Base-by-base conservation (phyloP, 371 early-diverging fungal genomes). In the Rhizomucor miehei region DNA sequence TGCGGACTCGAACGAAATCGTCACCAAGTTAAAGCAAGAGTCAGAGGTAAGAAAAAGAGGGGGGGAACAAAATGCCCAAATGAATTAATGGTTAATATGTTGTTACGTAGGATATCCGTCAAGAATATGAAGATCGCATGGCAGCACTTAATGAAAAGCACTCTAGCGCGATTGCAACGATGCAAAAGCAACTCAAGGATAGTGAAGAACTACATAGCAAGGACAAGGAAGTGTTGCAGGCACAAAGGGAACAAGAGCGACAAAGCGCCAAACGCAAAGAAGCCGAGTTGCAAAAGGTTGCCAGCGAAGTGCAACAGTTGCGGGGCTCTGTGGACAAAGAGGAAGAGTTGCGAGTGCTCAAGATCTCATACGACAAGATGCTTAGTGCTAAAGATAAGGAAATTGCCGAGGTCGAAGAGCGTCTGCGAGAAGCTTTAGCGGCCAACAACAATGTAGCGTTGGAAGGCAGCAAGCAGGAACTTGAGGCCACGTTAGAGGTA, bases 291-390 rank as follows among this genome's bases (percentile, higher is more conserved):
- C 16, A 60, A 19, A 39, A 38, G 12, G 52, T 60, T 5, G 44
- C 24, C 17, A 45, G 14, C 20, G 41, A 57, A 52, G 35, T 52
- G 51, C 25, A 49, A 23, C 53, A 44, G 16, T 41, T 54, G 12
- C 58, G 55, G 48, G n/a, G 40, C 8, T 34, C 46, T 17, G 36
- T 43, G 16, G 57, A 60, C n/a, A 46, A 52, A n/a, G 66, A 65
- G 17, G 65, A 65, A 24, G 61, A 60, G 16, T n/a, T 60, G 16
- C 49, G 48, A 20, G 54, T 48, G 38, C 56, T 65, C 51, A 52
- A 54, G 51, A 48, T 51, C 1, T 67, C 72, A 2, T 75, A 66
- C 56, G 72, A 69, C 6, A 71, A 71, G 38, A 62, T 75, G 69
- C 47, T 75, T 14, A 37, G 49, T 39, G 72, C 51, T 19, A 75